These are phyloP conservation scores for Paramecium octaurelia DNA, from an alignment of 73 alveolate species.

Conservation along the genomic window DNA sequence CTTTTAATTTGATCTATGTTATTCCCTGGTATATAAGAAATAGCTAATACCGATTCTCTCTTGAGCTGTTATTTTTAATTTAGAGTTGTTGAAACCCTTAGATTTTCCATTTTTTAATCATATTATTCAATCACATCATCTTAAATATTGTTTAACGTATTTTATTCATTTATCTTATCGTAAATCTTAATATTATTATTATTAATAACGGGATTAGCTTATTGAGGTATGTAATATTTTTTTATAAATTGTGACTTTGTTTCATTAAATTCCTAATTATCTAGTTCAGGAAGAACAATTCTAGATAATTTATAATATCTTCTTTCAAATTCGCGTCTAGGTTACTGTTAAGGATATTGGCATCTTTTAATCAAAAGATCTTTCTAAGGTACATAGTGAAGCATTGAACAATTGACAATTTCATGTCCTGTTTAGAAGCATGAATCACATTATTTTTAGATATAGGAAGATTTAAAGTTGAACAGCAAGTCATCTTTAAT, in stretches of 20 bases:
- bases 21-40: neutral
- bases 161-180: neutral
- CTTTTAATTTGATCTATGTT: neutral
- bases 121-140: neutral
- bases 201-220: neutral
- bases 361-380: neutral
- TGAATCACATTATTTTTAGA: neutral
- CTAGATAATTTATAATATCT: neutral
- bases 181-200: neutral
- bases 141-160: neutral
- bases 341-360: neutral
- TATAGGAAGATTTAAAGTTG: slow-evolving; percentile 13
- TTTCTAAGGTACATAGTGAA: slow-evolving; percentile 46
- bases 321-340: neutral
- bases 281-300: neutral
- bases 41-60: neutral
- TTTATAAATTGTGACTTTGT: neutral
- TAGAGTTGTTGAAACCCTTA: neutral
- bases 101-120: neutral
- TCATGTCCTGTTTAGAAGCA: neutral
- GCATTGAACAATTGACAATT: neutral
- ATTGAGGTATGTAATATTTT: neutral
- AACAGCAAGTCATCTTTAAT: slow-evolving; percentile 14
- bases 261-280: neutral
- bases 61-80: neutral